phyloP scores from a whole-genome alignment of 1,284 basidiomycete species.

The Fomitopsis schrenkii region DNA sequence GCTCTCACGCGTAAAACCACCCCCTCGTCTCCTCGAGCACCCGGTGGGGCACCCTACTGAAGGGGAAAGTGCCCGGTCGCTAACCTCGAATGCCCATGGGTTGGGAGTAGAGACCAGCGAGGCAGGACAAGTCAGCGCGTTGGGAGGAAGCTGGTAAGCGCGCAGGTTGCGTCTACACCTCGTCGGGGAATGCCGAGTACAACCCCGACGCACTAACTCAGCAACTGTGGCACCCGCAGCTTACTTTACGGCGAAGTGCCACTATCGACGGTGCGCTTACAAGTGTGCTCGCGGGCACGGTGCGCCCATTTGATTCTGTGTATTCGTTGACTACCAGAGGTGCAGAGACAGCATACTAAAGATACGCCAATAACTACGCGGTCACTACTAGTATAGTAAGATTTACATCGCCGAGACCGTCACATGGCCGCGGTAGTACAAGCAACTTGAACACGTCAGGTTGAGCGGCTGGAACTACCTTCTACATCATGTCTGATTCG shows the following conservation, averaged over 20 bases:
- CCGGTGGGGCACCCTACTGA: conserved; percentile 28
- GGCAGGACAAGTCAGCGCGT: conserved; percentile 31
- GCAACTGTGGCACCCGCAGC: neutral
- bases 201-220: too few relatives aligned
- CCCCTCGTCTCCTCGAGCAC: conserved; percentile 38
- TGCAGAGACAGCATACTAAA: neutral
- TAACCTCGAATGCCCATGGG: conserved; percentile 23
- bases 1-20: conserved; percentile 46
- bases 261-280: neutral
- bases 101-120: conserved; percentile 29
- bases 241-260: neutral
- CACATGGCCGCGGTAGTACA: neutral
- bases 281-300: neutral
- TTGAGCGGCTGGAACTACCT: neutral
- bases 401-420: too few relatives aligned
- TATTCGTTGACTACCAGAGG: neutral
- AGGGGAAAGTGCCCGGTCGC: conserved; percentile 39
- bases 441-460: too few relatives aligned
- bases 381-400: neutral
- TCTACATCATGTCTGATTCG: too few relatives aligned
- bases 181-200: neutral
- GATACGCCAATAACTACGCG: neutral
- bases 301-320: neutral
- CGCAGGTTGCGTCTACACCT: neutral
- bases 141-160: neutral